Evolutionary conservation across 2,329 filamentous ascomycete species (phyloP), one percentile per base, ranked within the genome.

Genomic region (Cercospora nicotianae): DNA sequence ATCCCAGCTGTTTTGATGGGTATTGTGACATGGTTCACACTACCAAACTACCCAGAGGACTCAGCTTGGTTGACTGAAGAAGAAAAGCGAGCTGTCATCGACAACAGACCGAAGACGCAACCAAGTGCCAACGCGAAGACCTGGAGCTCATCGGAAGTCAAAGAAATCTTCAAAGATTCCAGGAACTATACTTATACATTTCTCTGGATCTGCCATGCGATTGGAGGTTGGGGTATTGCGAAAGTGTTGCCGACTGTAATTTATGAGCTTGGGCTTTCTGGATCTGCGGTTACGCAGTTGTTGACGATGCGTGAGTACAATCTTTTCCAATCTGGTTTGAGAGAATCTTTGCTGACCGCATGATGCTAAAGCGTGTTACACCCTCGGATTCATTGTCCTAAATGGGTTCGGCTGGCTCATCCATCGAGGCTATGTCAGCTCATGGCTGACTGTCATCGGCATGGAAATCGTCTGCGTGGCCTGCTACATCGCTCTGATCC

Each of bases 21-120:
- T 51, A 84, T 82, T 74, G 70, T 72, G 42, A 70, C 71, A 18
- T 70, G 63, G 62, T 69, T 74, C 77, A 78, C 80, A 53, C 86
- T 90, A 73, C 79, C 86, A 64, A 87, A 90, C 75, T 90, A 87
- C 70, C 87, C 88, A 2, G 79, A 78, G 3, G 82, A 78, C 1
- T 87, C 88, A 1, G 78, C 75, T 0, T 90, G 90, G 73, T 81
- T 91, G 2, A 84, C 80, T 0, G 73, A 81, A 2, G 79, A 84
- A 4, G 72, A 76, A 42, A 18, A 20, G n/a, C 30, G 60, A 10
- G 55, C 68, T 1, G 66, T 75, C 8, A 26, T 73, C 6, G 62
- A 48, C 26, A 69, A 70, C 20, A 55, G 72, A 6, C 73, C 72
- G 20, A 66, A 60, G 16, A 72, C 70, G 1, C 73, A 75, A 59